Conservation (phyloP, 371 early-diverging fungal genomes). For the Blakeslea trispora region DNA sequence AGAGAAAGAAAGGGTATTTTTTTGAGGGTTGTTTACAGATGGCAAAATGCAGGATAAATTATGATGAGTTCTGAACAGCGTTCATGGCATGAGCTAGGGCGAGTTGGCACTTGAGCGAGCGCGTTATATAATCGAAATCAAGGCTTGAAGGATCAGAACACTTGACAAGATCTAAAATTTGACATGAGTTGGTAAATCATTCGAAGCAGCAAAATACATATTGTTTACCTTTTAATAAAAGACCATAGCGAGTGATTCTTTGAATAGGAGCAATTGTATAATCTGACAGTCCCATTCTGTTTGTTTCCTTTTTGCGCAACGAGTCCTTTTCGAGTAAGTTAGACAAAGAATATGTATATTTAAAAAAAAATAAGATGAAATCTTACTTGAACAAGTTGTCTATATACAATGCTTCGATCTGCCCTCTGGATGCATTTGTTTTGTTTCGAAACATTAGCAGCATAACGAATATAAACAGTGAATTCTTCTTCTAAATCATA, state of each 20-base stretch:
- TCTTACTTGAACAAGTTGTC: conserved; percentile 37
- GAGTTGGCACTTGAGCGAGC: conserved; percentile 28
- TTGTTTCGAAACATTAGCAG: conserved; percentile 42
- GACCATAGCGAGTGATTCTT: conserved; percentile 41
- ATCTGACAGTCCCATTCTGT: conserved; percentile 36
- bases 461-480: conserved; percentile 44
- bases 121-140: conserved; percentile 21
- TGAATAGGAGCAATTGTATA: conserved; percentile 53
- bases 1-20: conserved; percentile 4
- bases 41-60: neutral
- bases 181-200: neutral
- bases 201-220: too few relatives aligned
- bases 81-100: conserved; percentile 33
- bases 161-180: conserved; percentile 26
- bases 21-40: neutral
- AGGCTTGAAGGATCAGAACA: conserved; percentile 18
- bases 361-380: conserved; percentile 3
- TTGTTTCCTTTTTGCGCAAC: conserved; percentile 41
- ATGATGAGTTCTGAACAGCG: conserved; percentile 19
- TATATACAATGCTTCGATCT: conserved; percentile 35
- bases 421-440: conserved; percentile 32
- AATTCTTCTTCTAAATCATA: conserved; percentile 39
- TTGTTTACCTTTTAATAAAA: conserved; percentile 35
- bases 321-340: conserved; percentile 31
- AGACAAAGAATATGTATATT: conserved; percentile 7